Evolutionary conservation across 169 alveolate species (phyloP).

Genomic region (Plasmodium vivax): DNA sequence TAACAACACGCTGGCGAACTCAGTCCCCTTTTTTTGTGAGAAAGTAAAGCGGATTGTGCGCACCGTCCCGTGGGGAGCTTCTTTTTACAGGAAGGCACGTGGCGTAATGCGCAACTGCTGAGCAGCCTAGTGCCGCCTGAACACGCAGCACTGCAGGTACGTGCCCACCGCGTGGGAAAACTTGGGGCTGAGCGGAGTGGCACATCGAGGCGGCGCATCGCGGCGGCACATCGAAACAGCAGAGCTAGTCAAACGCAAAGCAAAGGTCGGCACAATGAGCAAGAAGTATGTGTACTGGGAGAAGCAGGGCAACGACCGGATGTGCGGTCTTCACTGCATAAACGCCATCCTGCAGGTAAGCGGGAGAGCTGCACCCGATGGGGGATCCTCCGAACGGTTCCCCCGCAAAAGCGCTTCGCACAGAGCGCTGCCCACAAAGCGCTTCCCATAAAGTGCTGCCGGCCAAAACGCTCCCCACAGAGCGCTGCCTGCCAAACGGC

Average conservation of each 20-base stretch:
- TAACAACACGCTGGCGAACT: neutral
- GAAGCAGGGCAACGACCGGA: constrained; percentile 91
- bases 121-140: neutral
- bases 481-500: no score
- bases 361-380: neutral
- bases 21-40: neutral
- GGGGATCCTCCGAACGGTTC: neutral
- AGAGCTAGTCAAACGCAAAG: neutral
- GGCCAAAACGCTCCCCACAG: no score
- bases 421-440: no score
- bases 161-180: neutral
- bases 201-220: neutral
- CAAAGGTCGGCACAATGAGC: constrained; percentile 19
- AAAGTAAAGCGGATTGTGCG: neutral
- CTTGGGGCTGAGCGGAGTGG: neutral
- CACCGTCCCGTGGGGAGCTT: neutral
- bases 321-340: constrained; percentile 92
- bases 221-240: neutral
- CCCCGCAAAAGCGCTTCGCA: neutral
- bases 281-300: constrained; percentile 89
- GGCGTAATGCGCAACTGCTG: neutral
- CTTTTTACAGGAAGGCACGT: neutral
- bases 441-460: no score
- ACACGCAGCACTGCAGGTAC: neutral
- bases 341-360: constrained; percentile 89